These are phyloP conservation scores for Clohesyomyces aquaticus DNA, from an alignment of 495 filamentous ascomycete species.

Conservation along the genomic window DNA sequence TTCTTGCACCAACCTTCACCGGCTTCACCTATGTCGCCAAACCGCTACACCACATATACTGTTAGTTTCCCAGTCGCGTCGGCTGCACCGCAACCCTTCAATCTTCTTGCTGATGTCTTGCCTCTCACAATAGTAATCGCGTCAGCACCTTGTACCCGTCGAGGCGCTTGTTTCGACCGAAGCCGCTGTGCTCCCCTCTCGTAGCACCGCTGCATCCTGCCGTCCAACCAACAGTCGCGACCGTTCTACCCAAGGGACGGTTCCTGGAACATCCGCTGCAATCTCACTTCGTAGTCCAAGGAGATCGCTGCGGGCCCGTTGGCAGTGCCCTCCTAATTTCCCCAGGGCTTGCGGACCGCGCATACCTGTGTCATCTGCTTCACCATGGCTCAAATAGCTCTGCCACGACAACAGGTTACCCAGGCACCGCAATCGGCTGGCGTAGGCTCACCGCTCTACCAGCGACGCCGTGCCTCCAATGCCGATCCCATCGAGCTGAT, in stretches of 20 bases:
- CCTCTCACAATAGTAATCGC: conserved; percentile 33
- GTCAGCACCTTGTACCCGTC: conserved; percentile 32
- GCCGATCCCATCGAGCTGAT: conserved; percentile 40
- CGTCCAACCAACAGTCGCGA: conserved; percentile 28
- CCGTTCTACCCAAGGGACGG: conserved; percentile 21
- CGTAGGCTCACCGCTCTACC: conserved; percentile 42
- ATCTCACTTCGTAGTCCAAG: conserved; percentile 21
- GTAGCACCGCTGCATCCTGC: conserved; percentile 30
- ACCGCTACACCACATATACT: conserved; percentile 16
- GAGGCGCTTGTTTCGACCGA: conserved; percentile 41
- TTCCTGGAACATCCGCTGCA: conserved; percentile 25
- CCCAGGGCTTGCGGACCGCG: conserved; percentile 19
- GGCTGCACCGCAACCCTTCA: neutral
- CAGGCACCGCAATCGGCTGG: conserved; percentile 26
- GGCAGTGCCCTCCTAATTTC: conserved; percentile 38
- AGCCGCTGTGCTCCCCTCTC: conserved; percentile 21
- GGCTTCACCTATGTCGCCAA: no score
- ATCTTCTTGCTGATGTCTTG: conserved; percentile 30
- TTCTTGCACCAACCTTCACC: conserved; percentile 1
- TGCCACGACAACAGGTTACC: conserved; percentile 40
- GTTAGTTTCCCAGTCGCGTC: conserved; percentile 1
- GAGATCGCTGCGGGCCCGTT: conserved; percentile 15
- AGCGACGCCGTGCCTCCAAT: conserved; percentile 28
- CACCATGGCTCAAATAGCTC: conserved; percentile 42
- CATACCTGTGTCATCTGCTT: conserved; percentile 26